Evolutionary conservation across 2,329 filamentous ascomycete species (phyloP), one percentile per base, ranked within the genome.

Genomic region (Trichoderma pleuroti): DNA sequence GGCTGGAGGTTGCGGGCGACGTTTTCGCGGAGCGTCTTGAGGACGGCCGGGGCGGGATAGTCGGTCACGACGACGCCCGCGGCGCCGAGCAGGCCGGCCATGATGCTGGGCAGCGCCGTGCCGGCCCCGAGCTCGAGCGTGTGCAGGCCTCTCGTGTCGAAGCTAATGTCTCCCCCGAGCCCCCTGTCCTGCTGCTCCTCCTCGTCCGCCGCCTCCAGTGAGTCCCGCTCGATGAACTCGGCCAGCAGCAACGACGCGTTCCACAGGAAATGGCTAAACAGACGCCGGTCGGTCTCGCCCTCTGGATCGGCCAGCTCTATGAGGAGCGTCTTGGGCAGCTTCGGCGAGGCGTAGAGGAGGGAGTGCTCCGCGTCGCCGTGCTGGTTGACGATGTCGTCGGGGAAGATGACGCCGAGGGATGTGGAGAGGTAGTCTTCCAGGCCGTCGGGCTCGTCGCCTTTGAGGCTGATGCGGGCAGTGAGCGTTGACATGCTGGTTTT

Each of bases 241-340:
- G 85, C 86, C 1, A 88, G 81, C 73, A 87, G 78, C 61, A 90
- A 78, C 21, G 83, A 85, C 8, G 90, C 84, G 79, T 93, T 93
- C 91, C 91, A 93, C 30, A 93, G 80, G 78, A 90, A 92, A 77
- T 93, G 91, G 72, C 89, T 88, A 77, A 92, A 93, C 57, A 93
- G 84, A 24, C 80, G 78, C 63, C 90, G 81, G 74, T 89, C 86
- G 34, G 84, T 80, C 68, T 90, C 87, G 36, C 79, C 82, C 36
- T 81, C 77, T 14, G 81, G 88, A 74, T 87, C 82, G 26, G 83
- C 79, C 21, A 87, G 81, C 10, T 80, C 80, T 74, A 87, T 80
- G 57, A 77, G 73, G 57, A 87, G 76, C 12, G 83, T 81, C 66
- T 76, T 78, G 18, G 82, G 84, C 18, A 87, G 82, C 71, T 82